A percentile compares a stretch with the other conserved stretches of the same genome.
Conservation (phyloP, 1,284 basidiomycete species). For the Rhodotorula sp. region DNA sequence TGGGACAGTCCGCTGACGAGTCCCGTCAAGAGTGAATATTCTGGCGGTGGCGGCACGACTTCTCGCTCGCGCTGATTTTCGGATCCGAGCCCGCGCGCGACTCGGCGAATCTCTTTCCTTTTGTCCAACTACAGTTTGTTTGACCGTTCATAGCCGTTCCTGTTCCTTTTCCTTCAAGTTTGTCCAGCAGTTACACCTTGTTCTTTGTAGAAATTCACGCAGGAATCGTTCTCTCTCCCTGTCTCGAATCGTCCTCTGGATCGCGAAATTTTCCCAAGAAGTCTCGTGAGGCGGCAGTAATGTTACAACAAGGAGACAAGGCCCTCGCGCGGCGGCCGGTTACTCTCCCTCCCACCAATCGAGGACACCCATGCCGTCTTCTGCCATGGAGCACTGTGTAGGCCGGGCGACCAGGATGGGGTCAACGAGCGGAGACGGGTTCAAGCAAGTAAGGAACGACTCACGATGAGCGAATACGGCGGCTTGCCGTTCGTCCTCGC, state of each 20-base stretch:
- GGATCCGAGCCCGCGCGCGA: no score
- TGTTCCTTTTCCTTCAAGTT: background rate
- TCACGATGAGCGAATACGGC: conserved; percentile 71
- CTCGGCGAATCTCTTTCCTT: no score
- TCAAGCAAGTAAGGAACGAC: conserved; percentile 45
- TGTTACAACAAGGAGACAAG: conserved; percentile 1
- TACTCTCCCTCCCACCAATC: conserved; percentile 55
- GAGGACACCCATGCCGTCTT: conserved; percentile 74
- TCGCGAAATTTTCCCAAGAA: background rate
- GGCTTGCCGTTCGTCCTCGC: conserved; percentile 59
- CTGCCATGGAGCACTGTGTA: conserved; percentile 77
- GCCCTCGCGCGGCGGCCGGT: no score
- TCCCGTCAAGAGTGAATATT: conserved; percentile 15
- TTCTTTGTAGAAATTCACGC: background rate
- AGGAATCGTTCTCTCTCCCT: background rate
- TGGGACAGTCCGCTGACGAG: conserved; percentile 22
- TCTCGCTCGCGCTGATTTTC: no score
- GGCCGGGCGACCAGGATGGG: background rate
- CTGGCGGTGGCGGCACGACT: background rate
- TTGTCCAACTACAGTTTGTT: no score
- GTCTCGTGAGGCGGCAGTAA: background rate
- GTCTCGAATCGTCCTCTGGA: background rate
- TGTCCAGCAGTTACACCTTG: background rate
- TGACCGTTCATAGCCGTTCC: background rate
- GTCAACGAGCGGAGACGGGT: background rate